These are phyloP conservation scores for Quercus phellos DNA, from an alignment of 331 rosid genomes.

Conservation along the genomic window DNA sequence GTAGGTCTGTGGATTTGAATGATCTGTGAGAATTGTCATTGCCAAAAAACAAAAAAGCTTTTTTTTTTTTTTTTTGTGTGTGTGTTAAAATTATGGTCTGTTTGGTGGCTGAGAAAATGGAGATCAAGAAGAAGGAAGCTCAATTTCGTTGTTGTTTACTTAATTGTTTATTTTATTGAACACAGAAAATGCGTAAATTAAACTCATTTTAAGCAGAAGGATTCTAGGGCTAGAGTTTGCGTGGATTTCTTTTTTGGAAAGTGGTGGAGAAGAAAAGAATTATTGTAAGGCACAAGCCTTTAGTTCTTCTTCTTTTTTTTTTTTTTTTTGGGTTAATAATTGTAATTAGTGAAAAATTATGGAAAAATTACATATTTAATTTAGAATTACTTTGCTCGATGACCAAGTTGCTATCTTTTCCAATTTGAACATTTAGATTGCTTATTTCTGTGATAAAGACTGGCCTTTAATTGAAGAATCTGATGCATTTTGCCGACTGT, in stretches of 20 bases:
- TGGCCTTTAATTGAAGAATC: neutral
- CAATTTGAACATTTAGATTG: neutral
- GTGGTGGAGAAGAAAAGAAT: slow-evolving; percentile 19
- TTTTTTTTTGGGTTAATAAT: neutral
- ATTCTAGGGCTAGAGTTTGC: neutral
- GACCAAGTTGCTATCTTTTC: neutral
- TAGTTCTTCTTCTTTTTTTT: neutral
- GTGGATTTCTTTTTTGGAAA: neutral
- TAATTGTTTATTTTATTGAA: neutral
- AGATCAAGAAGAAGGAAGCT: neutral
- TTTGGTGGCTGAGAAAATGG: neutral
- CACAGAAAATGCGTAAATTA: neutral
- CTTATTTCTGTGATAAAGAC: neutral
- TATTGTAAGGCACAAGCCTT: neutral
- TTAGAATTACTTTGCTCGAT: neutral
- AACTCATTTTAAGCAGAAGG: neutral
- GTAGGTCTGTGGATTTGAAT: neutral
- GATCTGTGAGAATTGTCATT: slow-evolving; percentile 20
- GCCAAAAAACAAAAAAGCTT: neutral
- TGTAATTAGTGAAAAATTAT: neutral
- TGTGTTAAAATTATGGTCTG: neutral
- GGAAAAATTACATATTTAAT: neutral
- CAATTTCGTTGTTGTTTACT: neutral
- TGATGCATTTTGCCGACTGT: neutral
- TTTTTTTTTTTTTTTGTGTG: neutral